Evolutionary conservation across 768 basidiomycete genomes (phyloP), one percentile per base, ranked within the genome.

Genomic region (Candolleomyces efflorescens): DNA sequence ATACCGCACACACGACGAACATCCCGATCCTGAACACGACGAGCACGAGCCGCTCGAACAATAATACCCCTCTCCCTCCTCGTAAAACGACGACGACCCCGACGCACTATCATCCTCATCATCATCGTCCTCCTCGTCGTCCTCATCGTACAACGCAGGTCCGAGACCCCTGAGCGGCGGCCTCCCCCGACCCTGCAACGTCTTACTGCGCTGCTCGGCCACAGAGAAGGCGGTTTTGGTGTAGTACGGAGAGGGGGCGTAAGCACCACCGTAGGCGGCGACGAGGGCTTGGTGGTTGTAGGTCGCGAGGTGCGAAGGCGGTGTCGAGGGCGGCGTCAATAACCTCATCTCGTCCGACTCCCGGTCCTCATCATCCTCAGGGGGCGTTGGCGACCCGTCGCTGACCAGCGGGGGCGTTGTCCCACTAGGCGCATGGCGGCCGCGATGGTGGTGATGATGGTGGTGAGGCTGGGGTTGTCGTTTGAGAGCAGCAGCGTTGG

Each of bases 271-370:
- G 32, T 32, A 32, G 4, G 46, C 36, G 6, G 22, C 44, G 39
- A 6, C 36, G 15, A 12, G 18, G 27, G 20, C 48, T 15, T 32
- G 23, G 43, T 58, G 43, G 15, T 22, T 26, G 17, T 52, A 47
- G 6, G 57, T 10, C 22, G 39, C 50, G 24, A 27, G 9, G 12
- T 58, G 57, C 36, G 41, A 36, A 36, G 59, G 60, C 15, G 62
- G 62, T 32, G 62, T 60, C 1, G 59, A 54, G 1, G 62, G 62
- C 15, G 62, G 62, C 10, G 62, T 63, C 11, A 63, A 46, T 9
- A 63, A 18, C 24, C 56, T 45, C 38, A 56, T 13, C n/a, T 58
- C 59, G 24, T 26, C 24, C 43, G n/a, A 17, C 23, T 60, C 59
- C 12, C 54, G 41, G 36, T 60, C 47, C 26, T 48, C n/a, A 18